These are phyloP conservation scores for Fusarium ramigenum DNA, from an alignment of 2,329 filamentous ascomycete species.

Conservation along the genomic window DNA sequence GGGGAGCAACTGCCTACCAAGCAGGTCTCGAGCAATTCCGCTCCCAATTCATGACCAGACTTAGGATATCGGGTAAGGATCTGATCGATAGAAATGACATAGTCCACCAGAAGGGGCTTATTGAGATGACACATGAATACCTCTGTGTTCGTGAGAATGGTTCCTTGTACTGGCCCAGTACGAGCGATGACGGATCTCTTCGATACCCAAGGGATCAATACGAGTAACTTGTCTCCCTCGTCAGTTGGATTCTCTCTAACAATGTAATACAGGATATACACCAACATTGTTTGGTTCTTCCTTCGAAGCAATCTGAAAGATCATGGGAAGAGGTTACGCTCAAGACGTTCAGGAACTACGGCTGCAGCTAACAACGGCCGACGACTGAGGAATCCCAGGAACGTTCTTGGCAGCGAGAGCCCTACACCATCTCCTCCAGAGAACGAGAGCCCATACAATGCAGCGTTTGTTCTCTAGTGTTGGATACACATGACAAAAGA, in stretches of 20 bases:
- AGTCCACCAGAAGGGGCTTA: not conserved
- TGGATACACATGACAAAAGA: fast-evolving
- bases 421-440: no score
- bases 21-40: not conserved
- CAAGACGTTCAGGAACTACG: not conserved
- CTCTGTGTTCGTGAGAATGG: not conserved
- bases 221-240: not conserved
- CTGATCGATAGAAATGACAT: not conserved
- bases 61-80: not conserved
- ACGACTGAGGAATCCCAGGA: not conserved
- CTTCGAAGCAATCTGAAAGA: not conserved
- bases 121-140: constrained; percentile 14
- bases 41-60: not conserved
- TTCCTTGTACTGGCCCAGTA: not conserved
- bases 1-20: not conserved
- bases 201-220: not conserved
- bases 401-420: not conserved
- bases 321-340: not conserved
- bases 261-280: not conserved
- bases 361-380: not conserved
- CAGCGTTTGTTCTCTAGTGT: not conserved
- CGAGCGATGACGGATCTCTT: not conserved
- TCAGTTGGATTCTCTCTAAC: fast-evolving
- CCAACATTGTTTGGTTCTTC: not conserved
- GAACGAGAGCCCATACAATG: fast-evolving